Percentiles rank a stretch among this genome's conserved stretches.
These are phyloP conservation scores for Xylariales sp. DNA, from an alignment of 2,329 filamentous ascomycete species.

Conservation along the genomic window DNA sequence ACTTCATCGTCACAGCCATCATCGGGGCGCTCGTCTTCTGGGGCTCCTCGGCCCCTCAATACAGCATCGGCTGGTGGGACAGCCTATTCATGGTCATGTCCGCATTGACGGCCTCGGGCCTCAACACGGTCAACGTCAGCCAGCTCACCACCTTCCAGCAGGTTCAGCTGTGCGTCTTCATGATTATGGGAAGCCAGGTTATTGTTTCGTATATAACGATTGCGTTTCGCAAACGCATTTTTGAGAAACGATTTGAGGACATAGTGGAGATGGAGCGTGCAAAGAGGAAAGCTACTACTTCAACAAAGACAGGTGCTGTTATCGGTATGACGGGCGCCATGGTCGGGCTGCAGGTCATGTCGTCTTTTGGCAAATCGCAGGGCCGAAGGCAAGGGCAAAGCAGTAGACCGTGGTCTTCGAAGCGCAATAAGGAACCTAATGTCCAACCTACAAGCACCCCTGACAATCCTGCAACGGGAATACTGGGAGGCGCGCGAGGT, in stretches of 20 bases:
- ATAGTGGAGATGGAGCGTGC: slow-evolving; percentile 5
- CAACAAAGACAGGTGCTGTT: slow-evolving; percentile 5
- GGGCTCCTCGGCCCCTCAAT: slow-evolving; percentile 2
- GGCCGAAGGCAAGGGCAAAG: slow-evolving; percentile 2
- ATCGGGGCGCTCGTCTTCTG: slow-evolving; percentile 1
- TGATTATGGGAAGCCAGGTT: slow-evolving; percentile 2
- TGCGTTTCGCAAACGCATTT: not conserved
- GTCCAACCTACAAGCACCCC: slow-evolving; percentile 4
- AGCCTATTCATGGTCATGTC: slow-evolving; percentile 5
- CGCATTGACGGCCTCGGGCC: slow-evolving; percentile 2
- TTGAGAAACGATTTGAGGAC: slow-evolving; percentile 1
- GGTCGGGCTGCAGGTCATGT: slow-evolving; percentile 1
- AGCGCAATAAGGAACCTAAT: slow-evolving; percentile 3
- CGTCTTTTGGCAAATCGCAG: slow-evolving; percentile 1
- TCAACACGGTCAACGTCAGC: slow-evolving; percentile 5
- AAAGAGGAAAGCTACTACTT: slow-evolving; percentile 6
- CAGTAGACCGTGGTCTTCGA: slow-evolving; percentile 5
- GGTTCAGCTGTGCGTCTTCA: slow-evolving; percentile 3
- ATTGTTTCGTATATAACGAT: not conserved
- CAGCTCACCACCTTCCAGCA: slow-evolving; percentile 4
- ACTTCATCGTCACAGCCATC: slow-evolving; percentile 1
- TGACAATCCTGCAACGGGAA: slow-evolving; percentile 5
- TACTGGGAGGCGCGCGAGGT: not conserved
- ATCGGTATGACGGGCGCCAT: slow-evolving; percentile 3
- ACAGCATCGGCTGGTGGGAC: slow-evolving; percentile 4